Conservation (phyloP, 163 green algal genomes). For the Chlamydomonas reinhardtii region DNA sequence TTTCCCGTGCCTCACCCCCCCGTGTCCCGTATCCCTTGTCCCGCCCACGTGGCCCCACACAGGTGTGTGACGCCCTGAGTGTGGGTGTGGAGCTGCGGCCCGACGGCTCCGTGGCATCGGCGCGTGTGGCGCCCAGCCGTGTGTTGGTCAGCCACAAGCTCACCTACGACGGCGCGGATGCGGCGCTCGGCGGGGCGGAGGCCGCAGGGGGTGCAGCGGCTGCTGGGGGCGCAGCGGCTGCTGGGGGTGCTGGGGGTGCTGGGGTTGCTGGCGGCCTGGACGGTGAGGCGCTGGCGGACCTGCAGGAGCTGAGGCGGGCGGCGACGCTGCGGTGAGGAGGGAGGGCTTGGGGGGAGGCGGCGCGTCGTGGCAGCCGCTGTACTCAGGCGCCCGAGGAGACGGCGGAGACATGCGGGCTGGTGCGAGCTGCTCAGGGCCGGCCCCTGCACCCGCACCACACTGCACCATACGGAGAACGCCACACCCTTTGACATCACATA, state of each 20-base stretch:
- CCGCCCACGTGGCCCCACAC: too few species aligned
- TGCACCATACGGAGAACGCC: too few species aligned
- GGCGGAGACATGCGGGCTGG: too few species aligned
- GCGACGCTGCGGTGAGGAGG: slow-evolving; percentile 9
- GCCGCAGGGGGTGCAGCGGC: slow-evolving; percentile 21
- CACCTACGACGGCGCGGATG: slow-evolving; percentile 50
- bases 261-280: slow-evolving; percentile 35
- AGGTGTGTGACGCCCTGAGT: slow-evolving; percentile 68
- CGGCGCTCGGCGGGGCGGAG: slow-evolving; percentile 21
- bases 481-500: too few species aligned
- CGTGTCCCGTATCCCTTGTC: too few species aligned
- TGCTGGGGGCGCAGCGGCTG: neutral
- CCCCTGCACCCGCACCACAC: too few species aligned
- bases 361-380: too few species aligned
- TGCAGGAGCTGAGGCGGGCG: neutral
- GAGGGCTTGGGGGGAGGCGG: neutral
- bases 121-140: slow-evolving; percentile 36
- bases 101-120: slow-evolving; percentile 44
- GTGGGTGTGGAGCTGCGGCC: slow-evolving; percentile 65
- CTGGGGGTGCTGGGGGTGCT: slow-evolving; percentile 16
- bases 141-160: slow-evolving; percentile 52
- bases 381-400: too few species aligned
- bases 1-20: too few species aligned
- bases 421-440: too few species aligned
- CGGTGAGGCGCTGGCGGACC: slow-evolving; percentile 23